A percentile compares a stretch with the other conserved stretches of the same genome.
These are phyloP conservation scores for Coemansia sp. DNA, from an alignment of 192 early-diverging fungal genomes.

Conservation along the genomic window DNA sequence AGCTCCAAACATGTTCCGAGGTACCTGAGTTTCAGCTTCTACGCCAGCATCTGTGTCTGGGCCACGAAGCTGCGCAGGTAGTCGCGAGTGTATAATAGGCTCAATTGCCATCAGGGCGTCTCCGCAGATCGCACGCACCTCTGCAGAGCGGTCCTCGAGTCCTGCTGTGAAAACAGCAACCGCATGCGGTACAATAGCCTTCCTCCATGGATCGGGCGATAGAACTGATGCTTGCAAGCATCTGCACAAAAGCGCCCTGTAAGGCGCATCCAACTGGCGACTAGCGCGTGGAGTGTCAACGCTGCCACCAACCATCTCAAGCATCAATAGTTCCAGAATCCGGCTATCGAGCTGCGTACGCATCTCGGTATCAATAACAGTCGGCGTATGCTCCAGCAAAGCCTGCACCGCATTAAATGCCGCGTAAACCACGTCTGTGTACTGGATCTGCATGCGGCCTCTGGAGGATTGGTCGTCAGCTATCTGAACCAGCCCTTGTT, in stretches of 20 bases:
- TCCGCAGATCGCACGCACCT: slow-evolving; percentile 23
- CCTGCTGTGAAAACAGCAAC: slow-evolving; percentile 38
- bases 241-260: slow-evolving; percentile 20
- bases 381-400: slow-evolving; percentile 33
- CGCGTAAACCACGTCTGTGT: slow-evolving; percentile 30
- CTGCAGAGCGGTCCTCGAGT: slow-evolving; percentile 19
- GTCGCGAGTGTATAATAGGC: slow-evolving; percentile 41
- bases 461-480: slow-evolving; percentile 8
- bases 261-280: slow-evolving; percentile 25
- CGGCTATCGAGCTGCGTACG: slow-evolving; percentile 42
- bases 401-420: slow-evolving; percentile 22
- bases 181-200: slow-evolving; percentile 47
- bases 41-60: slow-evolving; percentile 35
- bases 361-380: slow-evolving; percentile 18
- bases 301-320: slow-evolving; percentile 29
- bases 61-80: slow-evolving; percentile 49
- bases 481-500: slow-evolving; percentile 11
- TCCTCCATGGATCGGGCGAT: slow-evolving; percentile 51
- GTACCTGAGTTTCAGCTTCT: slow-evolving; percentile 13
- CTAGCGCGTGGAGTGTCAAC: slow-evolving; percentile 24
- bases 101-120: slow-evolving; percentile 25
- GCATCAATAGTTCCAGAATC: slow-evolving; percentile 35
- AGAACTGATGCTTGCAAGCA: slow-evolving; percentile 46
- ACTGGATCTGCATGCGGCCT: slow-evolving; percentile 20
- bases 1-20: slow-evolving; percentile 16